Base-by-base conservation (phyloP, 257 asterid species). In the Echium plantagineum region DNA sequence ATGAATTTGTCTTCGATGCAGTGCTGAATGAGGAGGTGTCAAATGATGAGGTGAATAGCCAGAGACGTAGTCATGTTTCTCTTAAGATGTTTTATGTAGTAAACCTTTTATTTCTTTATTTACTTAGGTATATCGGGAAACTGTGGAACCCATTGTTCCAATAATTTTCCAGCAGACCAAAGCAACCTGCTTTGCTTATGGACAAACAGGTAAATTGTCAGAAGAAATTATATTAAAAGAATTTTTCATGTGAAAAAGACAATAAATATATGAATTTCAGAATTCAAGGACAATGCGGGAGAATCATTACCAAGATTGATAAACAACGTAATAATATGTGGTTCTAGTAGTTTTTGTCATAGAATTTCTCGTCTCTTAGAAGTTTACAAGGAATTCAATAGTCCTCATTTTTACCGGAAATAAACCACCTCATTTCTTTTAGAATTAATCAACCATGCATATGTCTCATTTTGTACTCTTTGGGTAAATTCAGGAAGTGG, bases 1-100 rank as follows among this genome's bases (percentile, higher is more conserved):
- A 93, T 72, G 99, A 85, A 78, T 93, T 93, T 79, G 94, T 93
- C 68, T 93, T 86, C 79, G 99, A 93, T 81, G 99, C 99, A 10
- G 99, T 93, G 77, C 80, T 93, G 58, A 68, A 93, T 64, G 99
- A 93, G 74, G 96, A 93, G 79, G 99, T 93, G 62, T 93, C 99
- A 58, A 93, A 93, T 78, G 97, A 89, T 61, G 96, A 93, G 97
- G 99, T 93, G 65, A 81, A 60, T 69, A 21, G 62, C 64, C 54
- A 57, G 42, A 15, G 31, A 32, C 54, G n/a, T 56, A n/a, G 60
- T 42, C 48, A 15, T 56, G 35, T 58, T 71, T 2, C 57, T 69
- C 48, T 19, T 55, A 64, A 24, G 52, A 57, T 35, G 57, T 35
- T 52, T 38, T 51, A 66, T 74, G 2, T 56, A 18, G 35, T 68